Evolutionary conservation across 2,329 filamentous ascomycete genomes (phyloP), one percentile per base, ranked within the genome.

Genomic region (Cladosporium velox): DNA sequence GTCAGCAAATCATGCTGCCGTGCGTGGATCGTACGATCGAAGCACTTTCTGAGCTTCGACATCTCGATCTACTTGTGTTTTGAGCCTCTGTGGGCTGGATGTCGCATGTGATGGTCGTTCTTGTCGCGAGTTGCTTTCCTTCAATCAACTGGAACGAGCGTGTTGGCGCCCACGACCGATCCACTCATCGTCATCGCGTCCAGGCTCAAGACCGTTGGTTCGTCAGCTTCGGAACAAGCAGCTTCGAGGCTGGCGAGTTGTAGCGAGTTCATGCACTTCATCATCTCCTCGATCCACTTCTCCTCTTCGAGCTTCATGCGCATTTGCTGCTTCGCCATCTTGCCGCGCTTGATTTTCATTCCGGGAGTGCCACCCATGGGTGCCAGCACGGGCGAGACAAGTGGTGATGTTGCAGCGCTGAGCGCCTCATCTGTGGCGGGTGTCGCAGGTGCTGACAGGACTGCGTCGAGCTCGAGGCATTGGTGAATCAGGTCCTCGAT

Each of bases 401-500:
- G 44, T 24, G 58, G 49, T 10, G 57, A 61, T 10, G 47, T 34
- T 4, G 32, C 49, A 24, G 47, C 58, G 41, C 59, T 62, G 1
- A 59, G 57, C 14, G 57, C 54, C 38, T 55, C 57, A 34, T 60
- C 49, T 12, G 38, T 59, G 7, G 63, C 57, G 10, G 74, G 70
- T 11, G 75, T 69, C 4, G 72, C 68, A 10, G 70, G 66, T 26
- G 71, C 69, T 30, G 72, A 75, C 12, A 73, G 59, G 4, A 72
- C 67, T 0, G 70, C 77, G 41, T 82, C 77, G 8, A 78, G 73
- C 64, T 82, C 81, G 26, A 83, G 75, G 69, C 80, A 81, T 65
- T 82, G 79, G 44, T 75, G 71, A 26, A 83, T 83, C 18, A 84
- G 77, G 5, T 79, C 78, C 55, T 82, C 80, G 61, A 84, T 79